Conservation (phyloP, 2,329 filamentous ascomycete genomes). For the Penicillium fuscoglaucum region DNA sequence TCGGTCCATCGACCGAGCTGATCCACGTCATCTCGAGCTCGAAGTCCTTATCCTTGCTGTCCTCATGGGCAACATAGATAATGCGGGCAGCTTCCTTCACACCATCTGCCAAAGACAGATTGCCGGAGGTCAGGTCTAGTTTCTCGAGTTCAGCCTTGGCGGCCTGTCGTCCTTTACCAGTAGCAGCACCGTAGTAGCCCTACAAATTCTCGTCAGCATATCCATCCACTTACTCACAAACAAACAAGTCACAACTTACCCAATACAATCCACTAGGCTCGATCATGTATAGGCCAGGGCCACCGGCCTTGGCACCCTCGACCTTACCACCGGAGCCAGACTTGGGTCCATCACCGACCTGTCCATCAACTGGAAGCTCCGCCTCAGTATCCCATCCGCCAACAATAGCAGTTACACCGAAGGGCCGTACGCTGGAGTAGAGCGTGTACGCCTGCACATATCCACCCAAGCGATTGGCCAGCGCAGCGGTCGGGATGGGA, state of each 20-base stretch:
- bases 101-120: slow-evolving; percentile 76
- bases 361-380: slow-evolving; percentile 81
- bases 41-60: slow-evolving; percentile 99
- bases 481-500: slow-evolving; percentile 82
- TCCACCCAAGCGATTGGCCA: slow-evolving; percentile 89
- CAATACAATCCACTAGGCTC: slow-evolving; percentile 96
- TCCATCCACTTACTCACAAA: background rate
- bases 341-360: slow-evolving; percentile 78
- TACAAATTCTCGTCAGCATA: slow-evolving; percentile 36
- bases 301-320: slow-evolving; percentile 73
- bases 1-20: slow-evolving; percentile 78
- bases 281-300: slow-evolving; percentile 97
- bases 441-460: slow-evolving; percentile 98
- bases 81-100: slow-evolving; percentile 96
- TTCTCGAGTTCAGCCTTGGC: slow-evolving; percentile 99
- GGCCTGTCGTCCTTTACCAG: slow-evolving; percentile 92
- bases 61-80: slow-evolving; percentile 96
- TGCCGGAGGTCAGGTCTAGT: slow-evolving; percentile 77
- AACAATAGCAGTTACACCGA: slow-evolving; percentile 92
- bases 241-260: slow-evolving; percentile 50
- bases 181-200: slow-evolving; percentile 97
- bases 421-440: slow-evolving; percentile 93
- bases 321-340: slow-evolving; percentile 83
- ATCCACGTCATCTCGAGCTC: slow-evolving; percentile 99
- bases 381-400: slow-evolving; percentile 90